Evolutionary conservation across 2,329 filamentous ascomycete genomes (phyloP).

Genomic region (Aspergillus candidus): DNA sequence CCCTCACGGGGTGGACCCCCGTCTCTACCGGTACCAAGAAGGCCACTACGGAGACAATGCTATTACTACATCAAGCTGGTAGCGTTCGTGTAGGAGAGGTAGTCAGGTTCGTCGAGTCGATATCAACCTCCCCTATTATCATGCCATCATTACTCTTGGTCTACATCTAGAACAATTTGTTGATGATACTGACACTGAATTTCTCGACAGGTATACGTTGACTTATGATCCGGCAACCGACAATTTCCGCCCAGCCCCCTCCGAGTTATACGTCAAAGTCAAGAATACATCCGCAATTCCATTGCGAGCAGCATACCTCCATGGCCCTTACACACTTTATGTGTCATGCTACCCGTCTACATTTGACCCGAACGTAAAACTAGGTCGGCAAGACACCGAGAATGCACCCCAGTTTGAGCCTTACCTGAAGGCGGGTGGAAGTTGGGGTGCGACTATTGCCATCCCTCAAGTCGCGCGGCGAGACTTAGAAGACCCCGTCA

Average conservation of each 20-base stretch:
- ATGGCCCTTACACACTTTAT: constrained; percentile 88
- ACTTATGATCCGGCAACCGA: constrained; percentile 88
- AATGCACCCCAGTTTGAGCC: constrained; percentile 89
- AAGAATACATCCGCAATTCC: constrained; percentile 89
- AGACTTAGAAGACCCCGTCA: constrained; percentile 35
- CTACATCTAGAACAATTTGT: neutral
- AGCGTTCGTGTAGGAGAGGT: constrained; percentile 92
- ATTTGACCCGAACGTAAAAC: constrained; percentile 77
- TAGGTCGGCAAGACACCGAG: constrained; percentile 61
- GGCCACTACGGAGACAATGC: constrained; percentile 51
- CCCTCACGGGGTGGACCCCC: constrained; percentile 32
- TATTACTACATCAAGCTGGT: constrained; percentile 84
- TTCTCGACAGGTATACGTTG: constrained; percentile 58
- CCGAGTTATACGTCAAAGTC: constrained; percentile 75
- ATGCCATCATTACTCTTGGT: neutral
- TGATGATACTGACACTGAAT: constrained; percentile 1
- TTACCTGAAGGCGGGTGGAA: constrained; percentile 88
- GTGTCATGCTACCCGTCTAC: constrained; percentile 76
- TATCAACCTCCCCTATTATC: neutral
- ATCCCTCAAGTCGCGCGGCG: constrained; percentile 74
- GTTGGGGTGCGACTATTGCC: constrained; percentile 71
- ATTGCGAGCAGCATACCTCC: constrained; percentile 88
- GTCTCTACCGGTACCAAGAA: constrained; percentile 16
- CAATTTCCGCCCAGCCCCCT: constrained; percentile 80
- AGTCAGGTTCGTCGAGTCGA: constrained; percentile 57